Evolutionary conservation across 208 protist genomes (phyloP).

Genomic region (Trypanosoma avium): DNA sequence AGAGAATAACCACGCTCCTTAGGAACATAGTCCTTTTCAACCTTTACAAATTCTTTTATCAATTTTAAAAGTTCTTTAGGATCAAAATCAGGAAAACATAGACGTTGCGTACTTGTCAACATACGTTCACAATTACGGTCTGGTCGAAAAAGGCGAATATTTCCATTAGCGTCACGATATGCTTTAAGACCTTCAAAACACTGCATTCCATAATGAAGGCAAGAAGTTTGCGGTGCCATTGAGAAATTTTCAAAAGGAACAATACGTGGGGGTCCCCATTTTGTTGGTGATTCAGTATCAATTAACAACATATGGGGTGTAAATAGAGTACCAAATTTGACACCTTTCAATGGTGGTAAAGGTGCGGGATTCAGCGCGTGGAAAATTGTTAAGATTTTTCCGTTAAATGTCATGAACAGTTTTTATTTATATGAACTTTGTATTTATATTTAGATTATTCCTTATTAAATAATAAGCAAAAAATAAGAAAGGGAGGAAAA

Average conservation of each 20-base stretch:
- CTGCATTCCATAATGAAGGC: conserved; percentile 94
- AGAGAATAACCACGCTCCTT: conserved; percentile 94
- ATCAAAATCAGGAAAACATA: conserved; percentile 94
- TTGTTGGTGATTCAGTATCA: conserved; percentile 63
- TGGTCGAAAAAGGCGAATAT: conserved; percentile 96
- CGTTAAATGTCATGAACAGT: too few species aligned
- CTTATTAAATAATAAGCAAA: too few species aligned
- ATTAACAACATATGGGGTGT: conserved; percentile 97
- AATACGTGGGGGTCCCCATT: conserved; percentile 85
- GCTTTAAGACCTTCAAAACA: conserved; percentile 99
- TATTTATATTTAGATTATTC: too few species aligned
- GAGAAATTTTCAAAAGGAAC: conserved; percentile 76
- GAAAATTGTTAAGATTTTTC: too few species aligned
- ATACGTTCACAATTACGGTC: conserved; percentile 95
- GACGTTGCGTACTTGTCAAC: conserved; percentile 67
- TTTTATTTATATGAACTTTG: too few species aligned
- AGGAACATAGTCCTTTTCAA: conserved; percentile 95
- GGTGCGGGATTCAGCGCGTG: conserved; percentile 43
- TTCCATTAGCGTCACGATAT: conserved; percentile 88
- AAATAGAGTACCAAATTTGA: conserved; percentile 94
- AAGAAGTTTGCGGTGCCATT: conserved; percentile 84
- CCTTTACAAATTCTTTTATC: conserved; percentile 91
- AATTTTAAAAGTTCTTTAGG: conserved; percentile 85
- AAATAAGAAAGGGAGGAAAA: too few species aligned
- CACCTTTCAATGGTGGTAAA: conserved; percentile 52